Base-by-base conservation (phyloP, 495 filamentous ascomycete species). In the Aspergillus ostianus region DNA sequence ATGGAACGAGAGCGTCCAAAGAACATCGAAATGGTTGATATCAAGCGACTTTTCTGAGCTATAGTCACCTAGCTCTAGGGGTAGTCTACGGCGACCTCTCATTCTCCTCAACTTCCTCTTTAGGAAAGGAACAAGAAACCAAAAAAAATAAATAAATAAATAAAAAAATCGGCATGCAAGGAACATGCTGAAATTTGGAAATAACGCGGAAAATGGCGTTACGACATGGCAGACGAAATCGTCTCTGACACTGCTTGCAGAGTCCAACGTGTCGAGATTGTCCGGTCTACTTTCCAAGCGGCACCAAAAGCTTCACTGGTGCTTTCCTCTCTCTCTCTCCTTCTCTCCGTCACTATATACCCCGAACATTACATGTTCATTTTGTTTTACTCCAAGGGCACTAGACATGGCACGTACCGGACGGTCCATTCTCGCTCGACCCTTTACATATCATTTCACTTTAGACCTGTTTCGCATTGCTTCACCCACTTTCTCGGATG, bases 1-100 rank as follows among this genome's bases (percentile, higher is more conserved):
- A 73, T 78, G 65, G 78, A 81, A 61, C 74, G 78, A 23, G 78
- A 81, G 53, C 76, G 78, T 18, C 77, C 74, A 8, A 65, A 67
- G 44, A 73, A 72, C 30, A 54, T 69, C n/a, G 73, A 78, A 32
- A 63, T 76, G 51, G 71, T 79, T 57, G 67, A 74, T 30, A 50
- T 71, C 15, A 70, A 71, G 53, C 71, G 69, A 53, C 74, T 80
- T 30, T 78, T 80, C 47, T 79, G 65, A 73, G 13, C 36, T 41
- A 15, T 15, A 10, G 36, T 4, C 10, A 15, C 36, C 36, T 13
- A 13, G 3, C 36, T 41, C 36, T 15, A 41, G 9, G 36, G 13
- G 4, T 10, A 32, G 29, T 10, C 36, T 5, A 41, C 8, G 36
- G 15, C 36, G 2, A 15, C 36, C 36, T 41, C 51, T 48, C 44